phyloP scores from a whole-genome alignment of 23 red algal species.

The Gracilaria caudata region DNA sequence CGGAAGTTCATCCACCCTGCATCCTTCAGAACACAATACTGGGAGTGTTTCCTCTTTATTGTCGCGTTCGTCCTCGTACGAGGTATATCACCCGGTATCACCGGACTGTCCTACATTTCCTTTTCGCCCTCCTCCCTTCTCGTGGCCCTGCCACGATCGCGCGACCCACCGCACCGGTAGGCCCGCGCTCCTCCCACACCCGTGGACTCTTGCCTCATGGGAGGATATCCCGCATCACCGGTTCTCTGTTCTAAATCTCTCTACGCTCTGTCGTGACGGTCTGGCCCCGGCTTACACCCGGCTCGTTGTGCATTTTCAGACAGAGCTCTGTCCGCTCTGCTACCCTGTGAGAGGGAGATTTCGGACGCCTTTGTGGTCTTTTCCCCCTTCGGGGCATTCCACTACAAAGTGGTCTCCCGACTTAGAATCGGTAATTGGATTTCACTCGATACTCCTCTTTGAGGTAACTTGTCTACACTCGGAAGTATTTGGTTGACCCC shows the following conservation, averaged over 20 bases:
- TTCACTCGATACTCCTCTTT: neutral
- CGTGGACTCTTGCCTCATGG: neutral
- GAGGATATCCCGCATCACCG: no score
- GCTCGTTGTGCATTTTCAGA: neutral
- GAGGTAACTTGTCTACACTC: neutral
- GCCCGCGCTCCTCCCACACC: no score
- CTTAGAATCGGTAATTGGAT: neutral
- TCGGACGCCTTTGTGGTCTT: neutral
- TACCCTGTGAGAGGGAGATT: neutral
- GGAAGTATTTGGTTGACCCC: neutral
- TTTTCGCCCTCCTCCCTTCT: no score
- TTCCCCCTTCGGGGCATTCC: neutral
- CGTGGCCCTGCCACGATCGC: no score
- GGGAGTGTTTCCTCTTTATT: no score
- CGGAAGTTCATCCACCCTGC: no score
- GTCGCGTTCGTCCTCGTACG: no score
- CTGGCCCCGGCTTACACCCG: neutral
- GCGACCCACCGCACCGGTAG: no score
- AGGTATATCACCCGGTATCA: no score
- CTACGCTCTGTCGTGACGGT: neutral
- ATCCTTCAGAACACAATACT: no score
- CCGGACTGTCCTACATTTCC: no score
- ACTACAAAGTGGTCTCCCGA: conserved; percentile 20
- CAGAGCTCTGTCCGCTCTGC: neutral
- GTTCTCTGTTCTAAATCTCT: no score